Base-by-base conservation (phyloP, 1,284 basidiomycete genomes). In the Trametes pubescens region DNA sequence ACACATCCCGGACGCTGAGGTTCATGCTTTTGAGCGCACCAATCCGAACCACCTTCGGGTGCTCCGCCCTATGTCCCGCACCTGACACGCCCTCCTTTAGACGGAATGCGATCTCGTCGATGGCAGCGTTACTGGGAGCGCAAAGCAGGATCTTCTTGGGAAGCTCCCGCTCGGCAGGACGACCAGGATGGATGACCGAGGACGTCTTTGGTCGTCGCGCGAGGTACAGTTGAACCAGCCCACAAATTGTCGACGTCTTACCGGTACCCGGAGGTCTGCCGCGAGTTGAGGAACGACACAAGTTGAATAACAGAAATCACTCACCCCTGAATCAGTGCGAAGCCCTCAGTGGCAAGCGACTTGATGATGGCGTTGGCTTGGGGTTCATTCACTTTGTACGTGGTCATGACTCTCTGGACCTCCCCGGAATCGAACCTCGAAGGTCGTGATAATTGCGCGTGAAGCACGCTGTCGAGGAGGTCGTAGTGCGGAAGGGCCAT, bases 201-300 rank as follows among this genome's bases (percentile, higher is more conserved):
- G 81, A 73, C 3, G 83, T 76, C 29, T 79, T 80, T 11, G 82
- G 77, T 5, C 91, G 86, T 53, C 81, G 84, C 0, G 90, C 86
- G 43, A 97, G 77, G 74, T 93, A 96, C 8, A 91, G 87, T 44
- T 94, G 91, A 2, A 98, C 92, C n/a, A 99, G 83, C 21, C 94
- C 95, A 71, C 95, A 94, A 68, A 99, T 99, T 0, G 98, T 99
- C 55, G 95, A 98, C 11, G 98, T 99, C 80, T 99, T 99, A 46
- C 98, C 98, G 0, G 98, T 99, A 68, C 98, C 98, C 1, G 98
- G 98, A 32, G 98, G 98, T 53, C 96, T 96, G 71, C 16, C 35
- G n/a, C 24, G 4, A 2, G 29, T 32, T 69, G 0, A 59, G 51
- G 44, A 43, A 8, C 4, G 16, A 4, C 4, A n/a, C 16, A n/a